Percentiles rank a stretch among this genome's conserved stretches.
phyloP scores from a whole-genome alignment of 106 monocot genomes.

The Allium fistulosum region DNA sequence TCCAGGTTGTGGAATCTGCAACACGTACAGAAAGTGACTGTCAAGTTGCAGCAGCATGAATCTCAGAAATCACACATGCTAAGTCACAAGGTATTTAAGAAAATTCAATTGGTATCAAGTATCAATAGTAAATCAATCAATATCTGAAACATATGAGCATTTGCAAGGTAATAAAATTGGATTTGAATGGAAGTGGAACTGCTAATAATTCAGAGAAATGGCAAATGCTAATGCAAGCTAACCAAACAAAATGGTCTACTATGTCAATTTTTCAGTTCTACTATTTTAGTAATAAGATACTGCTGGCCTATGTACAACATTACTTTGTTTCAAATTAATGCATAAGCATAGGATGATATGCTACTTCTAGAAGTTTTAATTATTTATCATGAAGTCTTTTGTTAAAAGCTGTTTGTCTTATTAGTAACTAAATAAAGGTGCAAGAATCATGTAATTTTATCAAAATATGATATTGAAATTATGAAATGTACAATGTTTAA shows the following conservation, averaged over 20 bases:
- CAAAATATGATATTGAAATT: no score
- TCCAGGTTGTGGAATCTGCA: constrained; percentile 89
- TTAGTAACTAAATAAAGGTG: no score
- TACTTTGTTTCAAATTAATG: background rate
- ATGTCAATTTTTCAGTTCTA: background rate
- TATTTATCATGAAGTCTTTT: no score
- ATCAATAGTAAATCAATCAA: background rate
- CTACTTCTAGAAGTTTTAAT: no score
- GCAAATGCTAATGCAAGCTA: background rate
- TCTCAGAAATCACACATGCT: background rate
- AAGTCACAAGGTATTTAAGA: background rate
- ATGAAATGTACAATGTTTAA: no score
- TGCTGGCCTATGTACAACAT: background rate
- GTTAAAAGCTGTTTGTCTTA: no score
- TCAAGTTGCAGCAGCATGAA: background rate
- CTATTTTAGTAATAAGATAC: background rate
- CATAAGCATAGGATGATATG: background rate
- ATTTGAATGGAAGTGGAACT: background rate
- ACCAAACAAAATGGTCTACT: background rate
- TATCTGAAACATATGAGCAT: background rate
- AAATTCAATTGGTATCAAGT: background rate
- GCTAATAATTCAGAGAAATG: background rate
- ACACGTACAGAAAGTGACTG: constrained; percentile 6
- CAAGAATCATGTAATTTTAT: no score
- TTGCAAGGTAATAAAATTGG: background rate